phyloP scores from a whole-genome alignment of 352 stramenopile genomes.

The Peronospora destructor region DNA sequence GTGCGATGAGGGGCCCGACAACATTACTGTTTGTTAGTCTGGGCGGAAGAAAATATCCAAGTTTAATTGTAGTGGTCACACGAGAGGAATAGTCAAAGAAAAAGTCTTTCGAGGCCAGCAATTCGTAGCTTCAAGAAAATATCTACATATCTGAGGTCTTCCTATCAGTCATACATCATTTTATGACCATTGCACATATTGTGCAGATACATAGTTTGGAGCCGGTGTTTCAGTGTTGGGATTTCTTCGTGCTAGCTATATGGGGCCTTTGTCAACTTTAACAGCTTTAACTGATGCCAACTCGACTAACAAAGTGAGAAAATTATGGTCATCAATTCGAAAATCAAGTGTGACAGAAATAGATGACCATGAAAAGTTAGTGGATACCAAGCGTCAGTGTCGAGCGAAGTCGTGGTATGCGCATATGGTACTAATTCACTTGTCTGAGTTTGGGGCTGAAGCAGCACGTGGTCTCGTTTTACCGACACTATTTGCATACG shows the following conservation, averaged over 20 bases:
- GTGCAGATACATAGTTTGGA: too few relatives aligned
- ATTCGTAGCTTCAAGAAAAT: not conserved
- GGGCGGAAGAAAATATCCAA: too few relatives aligned
- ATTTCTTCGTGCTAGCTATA: not conserved
- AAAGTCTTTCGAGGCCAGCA: too few relatives aligned
- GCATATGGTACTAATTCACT: conserved; percentile 50
- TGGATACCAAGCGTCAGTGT: not conserved
- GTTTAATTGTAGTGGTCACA: too few relatives aligned
- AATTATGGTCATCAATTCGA: not conserved
- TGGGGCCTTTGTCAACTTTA: conserved; percentile 2
- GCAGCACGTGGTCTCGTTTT: conserved; percentile 53
- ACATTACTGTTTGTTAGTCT: too few relatives aligned
- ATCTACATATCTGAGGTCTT: not conserved
- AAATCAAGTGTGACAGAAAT: not conserved
- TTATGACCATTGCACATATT: too few relatives aligned
- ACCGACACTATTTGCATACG: conserved; percentile 63
- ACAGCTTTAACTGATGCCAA: conserved; percentile 6
- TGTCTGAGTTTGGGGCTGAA: conserved; percentile 56
- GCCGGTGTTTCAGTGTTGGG: too few relatives aligned
- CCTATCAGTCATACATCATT: too few relatives aligned
- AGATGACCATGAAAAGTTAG: too few relatives aligned
- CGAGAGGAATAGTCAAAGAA: too few relatives aligned
- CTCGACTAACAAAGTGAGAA: conserved; percentile 2
- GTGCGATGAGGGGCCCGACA: too few relatives aligned
- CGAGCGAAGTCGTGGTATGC: conserved; percentile 37